Conservation (phyloP, 2,329 filamentous ascomycete genomes). For the Chrysoporthe deuterocubensis region DNA sequence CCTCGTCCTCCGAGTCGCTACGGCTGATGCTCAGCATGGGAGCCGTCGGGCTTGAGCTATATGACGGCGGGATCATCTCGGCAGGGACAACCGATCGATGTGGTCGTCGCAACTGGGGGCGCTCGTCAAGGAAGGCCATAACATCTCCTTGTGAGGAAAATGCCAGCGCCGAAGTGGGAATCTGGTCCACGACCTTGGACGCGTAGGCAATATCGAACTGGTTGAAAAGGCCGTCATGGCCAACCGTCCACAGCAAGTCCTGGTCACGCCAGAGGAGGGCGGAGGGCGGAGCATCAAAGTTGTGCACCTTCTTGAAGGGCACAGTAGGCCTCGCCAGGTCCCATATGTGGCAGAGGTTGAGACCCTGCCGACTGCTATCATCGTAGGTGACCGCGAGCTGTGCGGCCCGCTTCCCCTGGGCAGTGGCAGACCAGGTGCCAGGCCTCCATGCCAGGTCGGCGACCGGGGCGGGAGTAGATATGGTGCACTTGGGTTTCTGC, state of each 20-base stretch:
- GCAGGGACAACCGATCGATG: slow-evolving; percentile 35
- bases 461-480: slow-evolving; percentile 64
- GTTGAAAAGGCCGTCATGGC: slow-evolving; percentile 63
- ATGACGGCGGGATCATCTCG: slow-evolving; percentile 41
- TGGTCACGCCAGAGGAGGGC: slow-evolving; percentile 67
- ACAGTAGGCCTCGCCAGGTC: slow-evolving; percentile 69
- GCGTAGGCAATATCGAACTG: slow-evolving; percentile 70
- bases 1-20: slow-evolving; percentile 69
- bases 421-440: slow-evolving; percentile 66
- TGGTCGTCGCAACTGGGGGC: slow-evolving; percentile 51
- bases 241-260: slow-evolving; percentile 69
- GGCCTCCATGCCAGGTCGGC: slow-evolving; percentile 66
- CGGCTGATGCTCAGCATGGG: slow-evolving; percentile 60
- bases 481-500: slow-evolving; percentile 66
- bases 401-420: slow-evolving; percentile 61
- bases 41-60: slow-evolving; percentile 53
- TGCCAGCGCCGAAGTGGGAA: slow-evolving; percentile 63
- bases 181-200: slow-evolving; percentile 64
- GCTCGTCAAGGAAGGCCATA: slow-evolving; percentile 65
- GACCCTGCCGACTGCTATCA: slow-evolving; percentile 59
- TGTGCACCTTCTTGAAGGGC: slow-evolving; percentile 68
- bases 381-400: slow-evolving; percentile 68
- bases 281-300: slow-evolving; percentile 61
- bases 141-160: slow-evolving; percentile 65
- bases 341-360: slow-evolving; percentile 67